Evolutionary conservation across 306 rosid genomes (phyloP).

Genomic region (Quercus robur): DNA sequence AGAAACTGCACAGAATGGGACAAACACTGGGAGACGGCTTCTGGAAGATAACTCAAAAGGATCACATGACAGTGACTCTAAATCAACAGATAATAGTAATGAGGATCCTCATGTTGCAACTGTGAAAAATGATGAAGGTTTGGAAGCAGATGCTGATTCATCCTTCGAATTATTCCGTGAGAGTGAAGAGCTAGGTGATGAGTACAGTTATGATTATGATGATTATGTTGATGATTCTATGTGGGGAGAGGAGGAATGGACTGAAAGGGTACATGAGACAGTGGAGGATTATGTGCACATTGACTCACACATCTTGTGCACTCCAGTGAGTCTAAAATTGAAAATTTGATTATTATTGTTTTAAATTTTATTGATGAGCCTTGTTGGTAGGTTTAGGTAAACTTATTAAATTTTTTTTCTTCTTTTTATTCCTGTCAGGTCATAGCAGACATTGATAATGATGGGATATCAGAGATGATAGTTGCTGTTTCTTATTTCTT

Average conservation of each 20-base stretch:
- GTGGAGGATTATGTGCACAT: slow-evolving; percentile 78
- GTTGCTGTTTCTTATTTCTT: slow-evolving; percentile 93
- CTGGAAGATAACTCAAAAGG: slow-evolving; percentile 67
- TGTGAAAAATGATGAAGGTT: slow-evolving; percentile 65
- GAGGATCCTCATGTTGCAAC: slow-evolving; percentile 61
- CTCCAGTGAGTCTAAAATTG: slow-evolving; percentile 72
- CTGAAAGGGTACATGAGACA: slow-evolving; percentile 67
- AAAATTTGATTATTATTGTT: not conserved
- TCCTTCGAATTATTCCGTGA: slow-evolving; percentile 84
- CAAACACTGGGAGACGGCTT: slow-evolving; percentile 64
- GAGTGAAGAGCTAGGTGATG: slow-evolving; percentile 81
- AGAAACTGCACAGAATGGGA: slow-evolving; percentile 40
- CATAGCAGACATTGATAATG: slow-evolving; percentile 95
- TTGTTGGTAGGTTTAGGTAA: not conserved
- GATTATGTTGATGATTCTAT: slow-evolving; percentile 81
- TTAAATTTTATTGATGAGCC: not conserved
- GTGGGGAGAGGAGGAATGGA: slow-evolving; percentile 99
- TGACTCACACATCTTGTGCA: slow-evolving; percentile 83
- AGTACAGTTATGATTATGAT: slow-evolving; percentile 86
- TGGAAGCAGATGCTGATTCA: slow-evolving; percentile 87
- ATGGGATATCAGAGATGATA: slow-evolving; percentile 92
- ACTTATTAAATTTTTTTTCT: not conserved
- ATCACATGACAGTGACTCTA: slow-evolving; percentile 46
- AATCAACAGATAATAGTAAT: slow-evolving; percentile 37
- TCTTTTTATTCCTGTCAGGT: slow-evolving; percentile 53